A percentile compares a stretch with the other conserved stretches of the same genome.
Evolutionary conservation across 2,329 filamentous ascomycete genomes (phyloP).

Genomic region (Trichoderma aggressivum): DNA sequence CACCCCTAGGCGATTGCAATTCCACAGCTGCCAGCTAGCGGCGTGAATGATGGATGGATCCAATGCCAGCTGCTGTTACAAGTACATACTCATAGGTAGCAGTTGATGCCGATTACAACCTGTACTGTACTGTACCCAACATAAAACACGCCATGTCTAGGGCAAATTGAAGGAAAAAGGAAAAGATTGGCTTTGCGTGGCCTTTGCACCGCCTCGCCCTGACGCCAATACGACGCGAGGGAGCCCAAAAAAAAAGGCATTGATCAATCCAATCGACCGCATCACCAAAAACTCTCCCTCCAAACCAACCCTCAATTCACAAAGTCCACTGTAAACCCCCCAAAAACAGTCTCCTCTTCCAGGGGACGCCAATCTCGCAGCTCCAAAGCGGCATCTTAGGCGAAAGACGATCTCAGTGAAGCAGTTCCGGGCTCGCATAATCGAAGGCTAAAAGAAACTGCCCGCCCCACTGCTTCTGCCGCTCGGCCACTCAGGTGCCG

Average conservation of each 20-base stretch:
- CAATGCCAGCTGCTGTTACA: background rate
- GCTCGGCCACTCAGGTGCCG: constrained; percentile 7
- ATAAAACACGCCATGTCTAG: background rate
- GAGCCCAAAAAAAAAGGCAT: background rate
- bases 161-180: background rate
- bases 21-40: background rate
- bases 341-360: background rate
- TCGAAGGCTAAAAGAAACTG: background rate
- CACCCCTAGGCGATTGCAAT: background rate
- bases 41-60: background rate
- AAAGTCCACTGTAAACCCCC: background rate
- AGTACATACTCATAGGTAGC: background rate
- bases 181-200: background rate
- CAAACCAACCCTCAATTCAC: background rate
- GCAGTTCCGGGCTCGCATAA: background rate
- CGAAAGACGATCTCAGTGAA: constrained; percentile 1
- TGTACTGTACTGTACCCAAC: no score
- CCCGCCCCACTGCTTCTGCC: background rate
- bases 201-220: background rate
- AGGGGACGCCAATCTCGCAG: constrained; percentile 7
- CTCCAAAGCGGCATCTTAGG: background rate
- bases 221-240: background rate
- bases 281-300: background rate
- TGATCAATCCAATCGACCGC: background rate
- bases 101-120: background rate